Base-by-base conservation (phyloP, 2,329 filamentous ascomycete species). In the Neopestalotiopsis clavispora region DNA sequence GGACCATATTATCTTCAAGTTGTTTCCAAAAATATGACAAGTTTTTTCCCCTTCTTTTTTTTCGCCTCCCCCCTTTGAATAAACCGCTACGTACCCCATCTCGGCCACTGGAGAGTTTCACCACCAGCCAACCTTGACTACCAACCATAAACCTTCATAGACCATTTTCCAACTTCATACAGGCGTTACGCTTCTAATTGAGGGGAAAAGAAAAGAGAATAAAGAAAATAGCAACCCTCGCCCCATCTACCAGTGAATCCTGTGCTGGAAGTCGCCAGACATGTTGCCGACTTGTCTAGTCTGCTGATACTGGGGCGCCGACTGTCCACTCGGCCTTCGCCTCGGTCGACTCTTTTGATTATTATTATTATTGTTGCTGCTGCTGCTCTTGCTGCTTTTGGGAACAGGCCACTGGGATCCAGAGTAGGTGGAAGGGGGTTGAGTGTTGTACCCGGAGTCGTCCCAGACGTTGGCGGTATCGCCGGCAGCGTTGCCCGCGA, bases 401-500 rank as follows among this genome's bases (percentile, higher is more conserved):
- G 65, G 65, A 23, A n/a, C 20, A 28, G 67, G 67, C 20, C 49
- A 68, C 28, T 17, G 23, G 13, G 60, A 49, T 17, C 68, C 68
- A 20, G 49, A 60, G 42, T 70, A 70, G 1, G 52, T 63, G 1
- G 75, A 76, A 34, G 76, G 75, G 17, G 77, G 76, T 5, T 74
- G 71, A 1, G 77, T 79, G 28, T 75, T 58, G 65, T 77, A 77
- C 2, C 77, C 76, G 1, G 74, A 69, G 3, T 72, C 75, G n/a
- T 79, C 64, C 30, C 28, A 20, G 20, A 70, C 69, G 23, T 71
- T 70, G 73, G 75, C 75, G 14, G 68, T 67, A 62, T 77, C 74
- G 1, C 89, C 92, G 0, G 88, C 92, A 0, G 92, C 92, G 73
- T 94, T 94, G 0, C 92, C 92, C 12, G 76, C 73, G 1, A 80